Base-by-base conservation (phyloP, 208 protist species). In the Trypanosoma conorhini region DNA sequence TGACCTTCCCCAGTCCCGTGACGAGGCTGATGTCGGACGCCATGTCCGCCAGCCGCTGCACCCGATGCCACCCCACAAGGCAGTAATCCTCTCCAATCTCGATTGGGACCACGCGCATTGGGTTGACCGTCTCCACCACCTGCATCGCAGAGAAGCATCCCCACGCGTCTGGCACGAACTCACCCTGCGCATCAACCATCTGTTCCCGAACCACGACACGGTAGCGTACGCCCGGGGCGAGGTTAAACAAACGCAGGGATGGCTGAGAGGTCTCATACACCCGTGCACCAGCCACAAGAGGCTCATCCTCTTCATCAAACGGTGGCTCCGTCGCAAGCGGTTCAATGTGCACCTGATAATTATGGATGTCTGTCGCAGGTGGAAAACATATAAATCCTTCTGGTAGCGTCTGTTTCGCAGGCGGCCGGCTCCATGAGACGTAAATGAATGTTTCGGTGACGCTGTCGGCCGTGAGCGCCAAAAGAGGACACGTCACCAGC, bases 41-140 rank as follows among this genome's bases (percentile, higher is more conserved):
- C 22, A 57, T 71, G 48, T 67, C 70, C 26, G 70, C 48, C 33
- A 56, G 48, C 0, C 73, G 66, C 38, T 74, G 63, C 8, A 82
- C 51, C 4, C 92, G 92, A 30, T 73, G 75, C 91, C 93, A 97
- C 58, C 88, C 82, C 13, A 97, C 68, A 28, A 91, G 62, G 69
- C 89, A 93, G 77, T 95, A 97, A 73, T 96, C 81, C 79, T 97
- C 93, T 42, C 91, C 91, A 65, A 97, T 96, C 80, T 97, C 89
- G 46, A 88, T 69, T 19, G 88, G 89, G 10, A 83, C 50, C 12
- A 97, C 77, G 26, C 70, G 69, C 70, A 96, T 87, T 24, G 85
- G 76, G 44, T 89, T 74, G 30, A 94, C 77, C 31, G 91, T 96
- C 73, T 95, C 79, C 40, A 91, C 80, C 50, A 81, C 83, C 48